A percentile compares a stretch with the other conserved stretches of the same genome.
Evolutionary conservation across 495 filamentous ascomycete species (phyloP).

Genomic region (Apiosordaria backusii): DNA sequence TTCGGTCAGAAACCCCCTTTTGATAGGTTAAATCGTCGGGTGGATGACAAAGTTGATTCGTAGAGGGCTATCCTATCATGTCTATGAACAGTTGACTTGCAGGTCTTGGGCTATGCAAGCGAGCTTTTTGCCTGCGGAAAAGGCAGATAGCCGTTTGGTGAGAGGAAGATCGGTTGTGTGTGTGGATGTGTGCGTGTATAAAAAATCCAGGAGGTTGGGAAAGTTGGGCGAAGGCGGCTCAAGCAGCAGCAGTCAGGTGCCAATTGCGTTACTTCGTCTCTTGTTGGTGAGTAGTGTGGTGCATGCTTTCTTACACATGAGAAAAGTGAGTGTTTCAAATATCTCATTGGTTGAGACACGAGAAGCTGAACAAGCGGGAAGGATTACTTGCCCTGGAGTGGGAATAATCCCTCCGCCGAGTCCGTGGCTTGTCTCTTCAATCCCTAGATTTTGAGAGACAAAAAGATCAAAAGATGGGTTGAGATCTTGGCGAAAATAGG

Average conservation of each 20-base stretch:
- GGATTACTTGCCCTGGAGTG: not conserved
- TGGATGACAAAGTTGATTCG: not conserved
- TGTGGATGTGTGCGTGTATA: not conserved
- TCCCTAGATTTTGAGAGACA: not conserved
- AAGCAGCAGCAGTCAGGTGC: not conserved
- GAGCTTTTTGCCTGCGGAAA: not conserved
- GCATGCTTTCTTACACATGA: not conserved
- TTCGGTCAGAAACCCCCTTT: not conserved
- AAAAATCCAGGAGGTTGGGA: not conserved
- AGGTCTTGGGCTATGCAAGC: not conserved
- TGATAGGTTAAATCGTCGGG: not conserved
- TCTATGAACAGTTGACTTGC: not conserved
- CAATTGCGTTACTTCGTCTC: not conserved
- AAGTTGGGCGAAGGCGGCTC: not conserved
- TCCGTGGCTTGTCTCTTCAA: not conserved
- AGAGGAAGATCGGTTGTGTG: too few species aligned
- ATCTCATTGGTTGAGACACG: not conserved
- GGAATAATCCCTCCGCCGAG: not conserved
- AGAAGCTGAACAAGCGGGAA: not conserved
- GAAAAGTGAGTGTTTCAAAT: not conserved
- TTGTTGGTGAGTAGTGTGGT: too few species aligned
- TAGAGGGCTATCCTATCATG: not conserved
- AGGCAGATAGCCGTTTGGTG: not conserved
- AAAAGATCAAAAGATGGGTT: not conserved
- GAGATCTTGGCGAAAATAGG: not conserved